Evolutionary conservation across 2,329 filamentous ascomycete species (phyloP).

Genomic region (Colletotrichum graminicola): DNA sequence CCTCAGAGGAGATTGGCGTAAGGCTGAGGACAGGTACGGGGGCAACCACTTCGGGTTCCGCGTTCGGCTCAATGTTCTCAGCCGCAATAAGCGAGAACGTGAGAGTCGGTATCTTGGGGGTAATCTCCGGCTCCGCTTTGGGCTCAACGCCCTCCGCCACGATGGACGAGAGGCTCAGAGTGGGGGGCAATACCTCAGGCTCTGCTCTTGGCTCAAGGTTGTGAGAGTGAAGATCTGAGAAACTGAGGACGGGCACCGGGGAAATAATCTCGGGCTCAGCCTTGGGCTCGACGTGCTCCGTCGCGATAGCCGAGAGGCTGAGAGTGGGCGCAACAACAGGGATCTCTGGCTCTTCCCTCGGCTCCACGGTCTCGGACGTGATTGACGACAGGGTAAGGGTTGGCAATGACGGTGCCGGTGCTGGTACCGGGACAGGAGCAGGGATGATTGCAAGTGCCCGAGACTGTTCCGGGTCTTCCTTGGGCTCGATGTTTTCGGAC

Average conservation of each 20-base stretch:
- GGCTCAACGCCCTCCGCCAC: conserved; percentile 50
- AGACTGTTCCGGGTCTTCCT: conserved; percentile 47
- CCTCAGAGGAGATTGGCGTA: conserved; percentile 50
- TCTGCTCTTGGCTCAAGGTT: conserved; percentile 43
- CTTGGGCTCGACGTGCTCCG: conserved; percentile 54
- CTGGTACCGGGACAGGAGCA: conserved; percentile 40
- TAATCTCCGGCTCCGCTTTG: conserved; percentile 44
- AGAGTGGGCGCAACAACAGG: conserved; percentile 45
- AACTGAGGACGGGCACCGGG: conserved; percentile 40
- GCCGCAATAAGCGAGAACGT: conserved; percentile 46
- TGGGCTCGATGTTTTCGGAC: conserved; percentile 51
- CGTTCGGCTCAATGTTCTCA: conserved; percentile 48
- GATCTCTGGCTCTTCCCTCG: conserved; percentile 47
- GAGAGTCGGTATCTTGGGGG: conserved; percentile 42
- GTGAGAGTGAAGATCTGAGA: conserved; percentile 39
- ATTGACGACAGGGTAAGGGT: conserved; percentile 52
- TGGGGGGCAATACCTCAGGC: conserved; percentile 47
- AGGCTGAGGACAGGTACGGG: conserved; percentile 51
- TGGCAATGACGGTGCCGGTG: conserved; percentile 24
- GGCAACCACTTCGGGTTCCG: conserved; percentile 51
- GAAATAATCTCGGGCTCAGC: conserved; percentile 46
- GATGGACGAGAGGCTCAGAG: conserved; percentile 50
- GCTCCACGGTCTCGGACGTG: conserved; percentile 50
- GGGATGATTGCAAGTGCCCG: conserved; percentile 40
- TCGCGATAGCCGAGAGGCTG: conserved; percentile 49